Evolutionary conservation across 1,284 basidiomycete species (phyloP).

Genomic region (Melanopsichium pennsylvanicum): DNA sequence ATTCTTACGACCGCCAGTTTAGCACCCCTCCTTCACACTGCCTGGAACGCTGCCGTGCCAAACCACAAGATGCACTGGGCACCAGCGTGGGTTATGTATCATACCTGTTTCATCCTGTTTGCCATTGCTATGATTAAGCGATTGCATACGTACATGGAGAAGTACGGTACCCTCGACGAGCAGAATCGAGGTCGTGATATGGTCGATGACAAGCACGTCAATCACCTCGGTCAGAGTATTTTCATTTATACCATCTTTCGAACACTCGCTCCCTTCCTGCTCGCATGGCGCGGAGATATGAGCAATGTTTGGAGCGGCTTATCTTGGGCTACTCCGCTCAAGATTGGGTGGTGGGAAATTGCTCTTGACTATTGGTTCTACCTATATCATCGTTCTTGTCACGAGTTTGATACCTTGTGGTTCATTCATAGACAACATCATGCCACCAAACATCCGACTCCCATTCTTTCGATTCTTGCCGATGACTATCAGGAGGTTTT

Average conservation of each 20-base stretch:
- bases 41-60: conserved; percentile 51
- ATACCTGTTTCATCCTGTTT: conserved; percentile 52
- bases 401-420: conserved; percentile 56
- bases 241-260: conserved; percentile 63
- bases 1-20: conserved; percentile 48
- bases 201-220: conserved; percentile 61
- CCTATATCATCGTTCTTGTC: conserved; percentile 55
- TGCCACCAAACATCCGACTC: conserved; percentile 59
- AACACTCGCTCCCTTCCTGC: conserved; percentile 54
- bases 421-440: conserved; percentile 54
- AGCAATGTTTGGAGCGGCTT: conserved; percentile 48
- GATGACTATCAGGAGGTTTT: conserved; percentile 57
- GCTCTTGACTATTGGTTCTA: conserved; percentile 60
- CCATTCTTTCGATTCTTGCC: conserved; percentile 56
- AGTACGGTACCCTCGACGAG: conserved; percentile 57
- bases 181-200: conserved; percentile 61
- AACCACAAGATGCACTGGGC: conserved; percentile 56
- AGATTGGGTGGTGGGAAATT: conserved; percentile 58
- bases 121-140: conserved; percentile 51
- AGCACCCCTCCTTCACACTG: conserved; percentile 41
- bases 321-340: conserved; percentile 51
- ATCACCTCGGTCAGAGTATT: conserved; percentile 59
- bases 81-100: conserved; percentile 56
- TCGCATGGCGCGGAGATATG: conserved; percentile 59
- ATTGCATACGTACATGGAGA: conserved; percentile 52